These are phyloP conservation scores for Vanrija humicola DNA, from an alignment of 1,284 basidiomycete genomes.

Conservation along the genomic window DNA sequence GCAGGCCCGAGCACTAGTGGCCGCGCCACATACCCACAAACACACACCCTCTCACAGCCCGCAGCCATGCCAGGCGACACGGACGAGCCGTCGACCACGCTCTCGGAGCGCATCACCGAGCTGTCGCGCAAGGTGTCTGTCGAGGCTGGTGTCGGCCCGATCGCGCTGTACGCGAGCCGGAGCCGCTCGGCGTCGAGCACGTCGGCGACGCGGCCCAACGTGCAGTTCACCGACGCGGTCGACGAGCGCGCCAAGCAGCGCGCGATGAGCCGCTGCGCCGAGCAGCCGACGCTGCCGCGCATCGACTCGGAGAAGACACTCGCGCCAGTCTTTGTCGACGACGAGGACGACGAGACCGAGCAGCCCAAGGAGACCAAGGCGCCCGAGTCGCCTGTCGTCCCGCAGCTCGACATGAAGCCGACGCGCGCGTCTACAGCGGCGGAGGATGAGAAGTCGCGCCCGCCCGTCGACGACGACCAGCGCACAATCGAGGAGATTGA, in stretches of 20 bases:
- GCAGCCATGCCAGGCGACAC: background rate
- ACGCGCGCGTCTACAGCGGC: background rate
- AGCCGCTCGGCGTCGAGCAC: slow-evolving; percentile 8
- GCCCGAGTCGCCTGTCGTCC: too few relatives aligned
- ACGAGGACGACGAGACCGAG: background rate
- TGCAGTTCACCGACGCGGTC: slow-evolving; percentile 2
- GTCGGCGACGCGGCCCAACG: background rate
- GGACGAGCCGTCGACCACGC: background rate
- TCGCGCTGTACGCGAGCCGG: slow-evolving; percentile 8
- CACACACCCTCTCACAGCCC: background rate
- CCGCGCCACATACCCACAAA: background rate
- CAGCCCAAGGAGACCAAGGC: background rate
- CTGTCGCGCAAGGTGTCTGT: slow-evolving; percentile 11
- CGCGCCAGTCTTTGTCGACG: background rate
- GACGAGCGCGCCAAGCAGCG: slow-evolving; percentile 4
- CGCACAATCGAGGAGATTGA: background rate
- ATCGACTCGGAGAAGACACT: slow-evolving; percentile 20
- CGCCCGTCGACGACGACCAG: background rate
- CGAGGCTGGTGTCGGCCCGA: slow-evolving; percentile 10
- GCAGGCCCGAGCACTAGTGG: background rate
- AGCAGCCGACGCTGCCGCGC: slow-evolving; percentile 5
- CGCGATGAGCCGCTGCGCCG: background rate
- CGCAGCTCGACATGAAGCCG: background rate
- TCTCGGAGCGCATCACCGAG: slow-evolving; percentile 10
- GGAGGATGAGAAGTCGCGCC: background rate